Conservation (phyloP, 345 rosid genomes). For the Turritis glabra region DNA sequence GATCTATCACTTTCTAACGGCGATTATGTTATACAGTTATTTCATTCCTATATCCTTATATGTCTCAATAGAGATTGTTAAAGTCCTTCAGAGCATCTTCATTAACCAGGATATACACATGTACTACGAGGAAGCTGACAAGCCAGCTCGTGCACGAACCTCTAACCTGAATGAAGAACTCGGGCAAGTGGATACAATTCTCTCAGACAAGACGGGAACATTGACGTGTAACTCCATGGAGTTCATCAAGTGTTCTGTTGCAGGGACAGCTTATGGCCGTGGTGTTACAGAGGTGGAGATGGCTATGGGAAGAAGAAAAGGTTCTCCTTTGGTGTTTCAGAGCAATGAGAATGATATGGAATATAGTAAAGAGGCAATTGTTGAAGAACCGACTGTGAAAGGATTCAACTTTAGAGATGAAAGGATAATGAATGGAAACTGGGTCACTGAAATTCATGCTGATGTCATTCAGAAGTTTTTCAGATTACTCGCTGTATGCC, state of each 20-base stretch:
- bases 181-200: constrained; percentile 85
- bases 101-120: constrained; percentile 80
- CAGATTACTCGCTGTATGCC: constrained; percentile 75
- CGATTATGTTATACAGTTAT: constrained; percentile 61
- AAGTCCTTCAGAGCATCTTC: constrained; percentile 80
- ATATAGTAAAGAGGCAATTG: constrained; percentile 26
- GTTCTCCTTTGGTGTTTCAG: constrained; percentile 41
- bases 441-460: constrained; percentile 70
- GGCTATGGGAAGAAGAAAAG: constrained; percentile 64
- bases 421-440: constrained; percentile 74
- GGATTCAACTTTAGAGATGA: constrained; percentile 91
- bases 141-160: constrained; percentile 89
- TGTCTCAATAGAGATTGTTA: constrained; percentile 83
- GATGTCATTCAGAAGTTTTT: constrained; percentile 67
- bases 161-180: constrained; percentile 92
- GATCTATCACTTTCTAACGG: constrained; percentile 66
- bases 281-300: constrained; percentile 88
- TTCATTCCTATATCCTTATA: constrained; percentile 93
- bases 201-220: constrained; percentile 96
- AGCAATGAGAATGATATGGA: constrained; percentile 25
- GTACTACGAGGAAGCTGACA: constrained; percentile 80
- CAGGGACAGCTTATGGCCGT: constrained; percentile 81
- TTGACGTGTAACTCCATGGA: constrained; percentile 97
- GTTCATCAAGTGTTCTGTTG: constrained; percentile 90
- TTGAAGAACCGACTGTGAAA: constrained; percentile 46